A percentile compares a stretch with the other conserved stretches of the same genome.
phyloP scores from a whole-genome alignment of 352 stramenopile species.

The Globisporangium mamillatum region DNA sequence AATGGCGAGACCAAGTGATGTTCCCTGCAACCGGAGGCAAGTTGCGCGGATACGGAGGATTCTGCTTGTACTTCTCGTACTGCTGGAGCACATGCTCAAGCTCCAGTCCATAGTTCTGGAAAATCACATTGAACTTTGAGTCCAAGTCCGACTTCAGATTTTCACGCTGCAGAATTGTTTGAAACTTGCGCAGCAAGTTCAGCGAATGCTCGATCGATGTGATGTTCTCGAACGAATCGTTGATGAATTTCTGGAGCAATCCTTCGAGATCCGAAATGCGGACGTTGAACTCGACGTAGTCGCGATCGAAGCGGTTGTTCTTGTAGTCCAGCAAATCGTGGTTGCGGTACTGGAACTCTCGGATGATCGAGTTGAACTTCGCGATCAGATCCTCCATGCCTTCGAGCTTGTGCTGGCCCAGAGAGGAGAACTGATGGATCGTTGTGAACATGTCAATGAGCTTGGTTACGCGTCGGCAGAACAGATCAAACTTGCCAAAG shows the following conservation, averaged over 20 bases:
- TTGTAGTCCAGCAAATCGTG: slow-evolving; percentile 98
- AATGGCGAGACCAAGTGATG: slow-evolving; percentile 97
- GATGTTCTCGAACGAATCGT: slow-evolving; percentile 98
- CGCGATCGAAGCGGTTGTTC: slow-evolving; percentile 97
- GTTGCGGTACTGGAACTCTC: slow-evolving; percentile 95
- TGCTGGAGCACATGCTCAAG: slow-evolving; percentile 97
- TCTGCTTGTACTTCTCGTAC: slow-evolving; percentile 99
- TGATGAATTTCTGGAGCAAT: slow-evolving; percentile 98
- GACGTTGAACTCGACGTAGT: slow-evolving; percentile 96
- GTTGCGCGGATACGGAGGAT: slow-evolving; percentile 95
- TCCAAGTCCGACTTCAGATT: slow-evolving; percentile 98
- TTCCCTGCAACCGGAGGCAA: slow-evolving; percentile 97
- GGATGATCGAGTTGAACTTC: slow-evolving; percentile 96
- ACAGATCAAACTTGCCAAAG: slow-evolving; percentile 99
- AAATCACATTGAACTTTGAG: slow-evolving; percentile 99
- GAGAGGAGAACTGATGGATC: slow-evolving; percentile 94
- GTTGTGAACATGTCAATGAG: slow-evolving; percentile 99
- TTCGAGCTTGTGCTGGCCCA: slow-evolving; percentile 92
- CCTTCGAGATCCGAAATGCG: slow-evolving; percentile 96
- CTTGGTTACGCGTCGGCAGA: slow-evolving; percentile 97
- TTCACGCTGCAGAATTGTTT: slow-evolving; percentile 97
- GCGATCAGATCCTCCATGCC: slow-evolving; percentile 90
- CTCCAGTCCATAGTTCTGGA: slow-evolving; percentile 98
- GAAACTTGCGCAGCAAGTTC: slow-evolving; percentile 96
- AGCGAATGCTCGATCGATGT: slow-evolving; percentile 97